These are phyloP conservation scores for Fusarium liriodendri DNA, from an alignment of 2,329 filamentous ascomycete genomes.

Conservation along the genomic window DNA sequence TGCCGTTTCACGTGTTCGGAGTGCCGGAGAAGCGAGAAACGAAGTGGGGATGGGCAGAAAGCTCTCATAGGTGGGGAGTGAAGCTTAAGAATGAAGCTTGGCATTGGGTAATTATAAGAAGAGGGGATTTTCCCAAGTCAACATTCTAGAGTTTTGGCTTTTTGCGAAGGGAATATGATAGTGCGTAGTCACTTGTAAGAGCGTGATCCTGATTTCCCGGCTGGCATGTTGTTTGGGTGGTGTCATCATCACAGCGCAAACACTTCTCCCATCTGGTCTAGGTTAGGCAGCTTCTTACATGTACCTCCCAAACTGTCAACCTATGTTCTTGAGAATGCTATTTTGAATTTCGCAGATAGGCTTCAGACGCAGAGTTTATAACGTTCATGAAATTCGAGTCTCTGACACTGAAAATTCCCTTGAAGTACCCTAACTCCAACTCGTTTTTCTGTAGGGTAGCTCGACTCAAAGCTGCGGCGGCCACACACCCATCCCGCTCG, in stretches of 20 bases:
- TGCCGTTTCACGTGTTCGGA: background rate
- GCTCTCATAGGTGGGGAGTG: background rate
- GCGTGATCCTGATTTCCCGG: background rate
- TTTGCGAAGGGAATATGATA: too few relatives aligned
- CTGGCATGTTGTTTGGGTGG: background rate
- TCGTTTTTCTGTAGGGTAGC: background rate
- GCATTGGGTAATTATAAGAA: background rate
- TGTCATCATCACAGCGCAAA: background rate
- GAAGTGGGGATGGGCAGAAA: background rate
- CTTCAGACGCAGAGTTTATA: too few relatives aligned
- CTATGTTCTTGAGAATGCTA: background rate
- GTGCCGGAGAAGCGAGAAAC: background rate
- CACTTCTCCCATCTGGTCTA: background rate
- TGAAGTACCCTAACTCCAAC: background rate
- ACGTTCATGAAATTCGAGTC: background rate
- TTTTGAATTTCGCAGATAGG: background rate
- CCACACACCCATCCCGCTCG: background rate
- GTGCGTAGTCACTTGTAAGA: background rate
- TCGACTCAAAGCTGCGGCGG: background rate
- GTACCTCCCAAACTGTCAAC: background rate
- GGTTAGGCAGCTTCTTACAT: background rate
- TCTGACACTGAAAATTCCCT: background rate
- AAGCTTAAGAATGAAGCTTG: background rate
- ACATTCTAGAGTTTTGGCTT: background rate
- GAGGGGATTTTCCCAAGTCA: background rate